Conservation (phyloP, 768 basidiomycete genomes). For the Leccinellum luteum region DNA sequence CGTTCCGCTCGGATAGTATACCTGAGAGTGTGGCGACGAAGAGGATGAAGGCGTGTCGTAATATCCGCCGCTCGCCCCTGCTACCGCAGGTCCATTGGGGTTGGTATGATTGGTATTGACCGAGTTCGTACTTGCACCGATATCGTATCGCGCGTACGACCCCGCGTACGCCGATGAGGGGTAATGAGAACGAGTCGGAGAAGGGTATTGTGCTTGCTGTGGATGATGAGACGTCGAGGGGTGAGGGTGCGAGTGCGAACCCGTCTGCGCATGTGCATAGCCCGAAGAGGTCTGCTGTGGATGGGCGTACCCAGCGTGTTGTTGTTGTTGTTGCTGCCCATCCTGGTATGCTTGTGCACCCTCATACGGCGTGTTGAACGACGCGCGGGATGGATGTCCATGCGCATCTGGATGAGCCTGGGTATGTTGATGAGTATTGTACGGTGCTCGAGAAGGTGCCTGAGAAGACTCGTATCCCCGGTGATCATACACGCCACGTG, state of each 20-base stretch:
- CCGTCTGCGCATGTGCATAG: conserved; percentile 21
- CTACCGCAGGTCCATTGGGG: conserved; percentile 7
- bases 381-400: conserved; percentile 14
- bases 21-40: conserved; percentile 18
- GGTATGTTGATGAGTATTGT: conserved; percentile 14
- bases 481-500: conserved; percentile 28
- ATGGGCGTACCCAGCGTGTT: conserved; percentile 19
- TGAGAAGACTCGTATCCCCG: conserved; percentile 25
- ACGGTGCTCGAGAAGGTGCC: conserved; percentile 21
- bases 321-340: conserved; percentile 21
- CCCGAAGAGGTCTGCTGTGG: conserved; percentile 18
- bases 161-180: conserved; percentile 23
- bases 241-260: conserved; percentile 21
- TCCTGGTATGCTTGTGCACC: conserved; percentile 29
- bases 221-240: conserved; percentile 19
- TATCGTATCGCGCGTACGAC: conserved; percentile 28
- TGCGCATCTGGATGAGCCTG: conserved; percentile 22
- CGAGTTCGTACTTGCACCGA: conserved; percentile 25
- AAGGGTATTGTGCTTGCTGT: conserved; percentile 25
- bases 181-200: conserved; percentile 28
- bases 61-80: conserved; percentile 17
- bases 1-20: conserved; percentile 21
- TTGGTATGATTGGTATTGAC: conserved; percentile 6
- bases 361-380: conserved; percentile 25
- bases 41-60: conserved; percentile 26